Conservation (phyloP, 306 rosid genomes). For the Cucumis melo region DNA sequence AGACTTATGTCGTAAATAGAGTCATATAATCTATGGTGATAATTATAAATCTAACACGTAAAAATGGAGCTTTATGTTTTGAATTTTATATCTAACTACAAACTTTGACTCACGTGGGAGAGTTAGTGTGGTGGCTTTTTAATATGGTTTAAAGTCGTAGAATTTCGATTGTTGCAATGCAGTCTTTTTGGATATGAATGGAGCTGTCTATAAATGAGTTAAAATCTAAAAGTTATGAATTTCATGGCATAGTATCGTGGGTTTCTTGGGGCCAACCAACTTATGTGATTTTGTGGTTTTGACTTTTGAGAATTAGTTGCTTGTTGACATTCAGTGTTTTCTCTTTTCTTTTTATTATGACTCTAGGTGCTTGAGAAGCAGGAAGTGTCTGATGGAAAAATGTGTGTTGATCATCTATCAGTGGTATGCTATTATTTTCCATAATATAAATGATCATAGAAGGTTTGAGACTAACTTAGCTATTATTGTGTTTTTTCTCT, state of each 20-base stretch:
- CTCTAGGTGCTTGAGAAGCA: slow-evolving; percentile 52
- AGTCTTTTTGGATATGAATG: not conserved
- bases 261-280: not conserved
- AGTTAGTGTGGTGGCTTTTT: not conserved
- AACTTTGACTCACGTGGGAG: not conserved
- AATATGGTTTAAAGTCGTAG: not conserved
- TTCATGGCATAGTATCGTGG: not conserved
- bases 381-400: slow-evolving; percentile 29
- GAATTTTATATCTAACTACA: not conserved
- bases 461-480: not conserved
- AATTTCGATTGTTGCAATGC: not conserved
- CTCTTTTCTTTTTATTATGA: not conserved
- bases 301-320: not conserved
- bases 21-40: no score
- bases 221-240: not conserved
- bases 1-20: no score
- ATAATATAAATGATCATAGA: not conserved
- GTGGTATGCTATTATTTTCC: slow-evolving; percentile 33
- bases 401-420: slow-evolving; percentile 46
- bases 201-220: not conserved
- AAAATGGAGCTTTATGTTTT: not conserved
- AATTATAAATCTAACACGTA: no score
- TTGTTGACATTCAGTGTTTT: not conserved
- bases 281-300: not conserved
- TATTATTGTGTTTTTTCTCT: no score